Percentiles rank a stretch among this genome's conserved stretches.
These are phyloP conservation scores for Trichosanthes cucumerina DNA, from an alignment of 306 rosid genomes.

Conservation along the genomic window DNA sequence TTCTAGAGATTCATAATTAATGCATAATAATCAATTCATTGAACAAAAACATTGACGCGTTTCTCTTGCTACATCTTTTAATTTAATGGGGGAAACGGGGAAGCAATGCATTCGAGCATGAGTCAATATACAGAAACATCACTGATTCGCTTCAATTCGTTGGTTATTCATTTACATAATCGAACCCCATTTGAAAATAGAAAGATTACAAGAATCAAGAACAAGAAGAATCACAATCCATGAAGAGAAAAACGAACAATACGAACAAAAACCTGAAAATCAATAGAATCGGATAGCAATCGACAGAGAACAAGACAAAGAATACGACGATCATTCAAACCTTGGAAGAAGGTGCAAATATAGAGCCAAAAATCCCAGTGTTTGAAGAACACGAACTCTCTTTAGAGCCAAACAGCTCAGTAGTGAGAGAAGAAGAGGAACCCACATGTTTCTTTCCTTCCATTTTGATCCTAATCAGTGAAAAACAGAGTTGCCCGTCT, in stretches of 20 bases:
- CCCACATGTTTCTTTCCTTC: constrained; percentile 44
- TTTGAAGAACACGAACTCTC: constrained; percentile 33
- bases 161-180: background rate
- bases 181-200: background rate
- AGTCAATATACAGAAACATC: background rate
- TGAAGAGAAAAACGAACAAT: background rate
- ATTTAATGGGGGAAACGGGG: background rate
- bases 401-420: constrained; percentile 57
- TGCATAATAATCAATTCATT: background rate
- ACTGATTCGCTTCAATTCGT: background rate
- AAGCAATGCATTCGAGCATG: background rate
- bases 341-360: constrained; percentile 53
- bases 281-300: background rate
- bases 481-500: background rate
- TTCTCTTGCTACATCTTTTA: background rate
- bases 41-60: background rate
- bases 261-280: background rate
- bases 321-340: constrained; percentile 13
- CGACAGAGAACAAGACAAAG: background rate
- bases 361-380: constrained; percentile 50
- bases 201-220: background rate
- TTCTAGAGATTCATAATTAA: background rate
- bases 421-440: constrained; percentile 56
- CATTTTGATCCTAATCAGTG: constrained; percentile 20
- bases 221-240: background rate